Evolutionary conservation across 2,329 filamentous ascomycete species (phyloP).

Genomic region (Trichothecium roseum): DNA sequence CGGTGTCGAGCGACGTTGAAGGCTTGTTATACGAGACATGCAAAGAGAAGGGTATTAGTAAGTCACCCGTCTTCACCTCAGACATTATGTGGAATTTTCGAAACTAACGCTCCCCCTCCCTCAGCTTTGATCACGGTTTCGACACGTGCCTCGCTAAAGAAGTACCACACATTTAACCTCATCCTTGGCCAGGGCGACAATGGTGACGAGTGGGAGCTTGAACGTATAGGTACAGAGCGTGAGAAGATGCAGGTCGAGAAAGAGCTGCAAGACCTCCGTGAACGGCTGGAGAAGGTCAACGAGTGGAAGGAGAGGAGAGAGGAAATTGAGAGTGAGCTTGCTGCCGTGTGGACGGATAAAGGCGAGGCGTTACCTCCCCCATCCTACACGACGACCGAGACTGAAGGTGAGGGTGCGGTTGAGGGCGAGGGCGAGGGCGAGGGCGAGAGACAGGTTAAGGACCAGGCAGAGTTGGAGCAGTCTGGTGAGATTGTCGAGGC

Average conservation of each 20-base stretch:
- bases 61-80: constrained; percentile 24
- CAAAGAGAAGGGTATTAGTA: constrained; percentile 88
- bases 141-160: constrained; percentile 86
- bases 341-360: constrained; percentile 47
- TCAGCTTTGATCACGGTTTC: constrained; percentile 87
- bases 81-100: background rate
- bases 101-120: constrained; percentile 9
- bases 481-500: constrained; percentile 1
- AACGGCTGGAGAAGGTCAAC: constrained; percentile 70
- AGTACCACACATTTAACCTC: constrained; percentile 89
- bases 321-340: constrained; percentile 77
- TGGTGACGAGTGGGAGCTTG: constrained; percentile 84
- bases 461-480: background rate
- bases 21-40: constrained; percentile 86
- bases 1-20: constrained; percentile 89
- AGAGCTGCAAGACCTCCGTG: constrained; percentile 75
- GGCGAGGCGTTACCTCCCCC: constrained; percentile 38
- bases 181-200: constrained; percentile 70
- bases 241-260: constrained; percentile 92
- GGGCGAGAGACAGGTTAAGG: background rate
- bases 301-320: constrained; percentile 68
- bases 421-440: constrained; percentile 2
- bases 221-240: constrained; percentile 83
- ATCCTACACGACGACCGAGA: constrained; percentile 21
- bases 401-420: constrained; percentile 3